Evolutionary conservation across 129 eudicot genomes (phyloP).

Genomic region (Sambucus nigra): DNA sequence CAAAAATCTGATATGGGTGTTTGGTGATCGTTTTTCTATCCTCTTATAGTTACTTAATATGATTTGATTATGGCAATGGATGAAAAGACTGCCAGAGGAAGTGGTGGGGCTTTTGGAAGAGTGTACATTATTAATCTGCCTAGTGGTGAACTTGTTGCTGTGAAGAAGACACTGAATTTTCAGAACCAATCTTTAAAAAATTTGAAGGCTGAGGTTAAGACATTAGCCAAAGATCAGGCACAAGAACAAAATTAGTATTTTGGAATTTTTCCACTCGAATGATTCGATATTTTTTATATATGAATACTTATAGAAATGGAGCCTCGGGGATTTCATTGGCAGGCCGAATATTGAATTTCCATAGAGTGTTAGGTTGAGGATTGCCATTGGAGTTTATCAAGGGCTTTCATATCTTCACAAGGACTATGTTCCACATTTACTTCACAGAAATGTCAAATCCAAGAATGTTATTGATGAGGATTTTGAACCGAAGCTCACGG

Average conservation of each 20-base stretch:
- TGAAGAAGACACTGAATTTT: conserved; percentile 46
- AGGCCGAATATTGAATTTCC: conserved; percentile 42
- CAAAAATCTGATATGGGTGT: conserved; percentile 30
- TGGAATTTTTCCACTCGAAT: conserved; percentile 70
- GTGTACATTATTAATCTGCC: conserved; percentile 67
- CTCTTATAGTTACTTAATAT: conserved; percentile 67
- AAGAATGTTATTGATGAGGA: conserved; percentile 55
- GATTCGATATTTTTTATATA: conserved; percentile 68
- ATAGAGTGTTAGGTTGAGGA: conserved; percentile 60
- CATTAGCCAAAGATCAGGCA: conserved; percentile 74
- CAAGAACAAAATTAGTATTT: conserved; percentile 52
- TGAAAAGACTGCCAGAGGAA: conserved; percentile 53
- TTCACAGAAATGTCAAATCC: conserved; percentile 74
- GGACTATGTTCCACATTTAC: conserved; percentile 65
- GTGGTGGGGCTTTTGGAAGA: conserved; percentile 62
- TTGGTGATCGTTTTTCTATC: conserved; percentile 80
- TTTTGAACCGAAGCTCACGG: conserved; percentile 72
- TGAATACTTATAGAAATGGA: conserved; percentile 60
- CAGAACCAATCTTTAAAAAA: conserved; percentile 53
- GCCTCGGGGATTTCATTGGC: conserved; percentile 72
- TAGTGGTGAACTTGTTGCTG: conserved; percentile 72
- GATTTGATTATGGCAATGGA: conserved; percentile 70
- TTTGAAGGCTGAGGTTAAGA: conserved; percentile 62
- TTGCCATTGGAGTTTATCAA: conserved; percentile 80
- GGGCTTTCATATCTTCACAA: conserved; percentile 78